phyloP scores from a whole-genome alignment of 2,329 filamentous ascomycete genomes.

The Fusarium nisikadoi region DNA sequence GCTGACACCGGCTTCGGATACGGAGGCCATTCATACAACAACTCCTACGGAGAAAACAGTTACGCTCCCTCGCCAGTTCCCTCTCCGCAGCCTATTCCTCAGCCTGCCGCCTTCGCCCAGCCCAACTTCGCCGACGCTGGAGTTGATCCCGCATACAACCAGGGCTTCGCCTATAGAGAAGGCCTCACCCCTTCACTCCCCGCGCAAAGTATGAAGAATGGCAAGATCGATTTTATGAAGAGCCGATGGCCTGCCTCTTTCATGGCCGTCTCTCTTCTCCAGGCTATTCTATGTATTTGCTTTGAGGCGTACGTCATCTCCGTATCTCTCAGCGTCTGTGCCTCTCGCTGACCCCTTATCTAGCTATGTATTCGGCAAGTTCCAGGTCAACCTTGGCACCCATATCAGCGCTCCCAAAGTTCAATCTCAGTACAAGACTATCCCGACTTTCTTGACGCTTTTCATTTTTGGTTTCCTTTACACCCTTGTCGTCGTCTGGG shows the following conservation, averaged over 20 bases:
- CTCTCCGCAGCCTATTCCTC: constrained; percentile 34
- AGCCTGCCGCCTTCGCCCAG: constrained; percentile 41
- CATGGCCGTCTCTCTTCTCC: constrained; percentile 75
- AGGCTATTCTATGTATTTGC: constrained; percentile 82
- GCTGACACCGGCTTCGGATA: constrained; percentile 53
- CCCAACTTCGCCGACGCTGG: constrained; percentile 46
- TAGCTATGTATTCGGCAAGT: constrained; percentile 90
- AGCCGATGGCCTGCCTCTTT: constrained; percentile 92
- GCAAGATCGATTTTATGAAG: constrained; percentile 76
- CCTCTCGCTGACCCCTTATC: constrained; percentile 25
- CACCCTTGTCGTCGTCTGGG: constrained; percentile 88
- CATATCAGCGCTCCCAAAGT: constrained; percentile 54
- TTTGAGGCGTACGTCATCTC: constrained; percentile 80
- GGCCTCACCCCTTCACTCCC: constrained; percentile 49
- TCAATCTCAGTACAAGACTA: constrained; percentile 72
- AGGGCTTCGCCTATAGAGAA: constrained; percentile 53
- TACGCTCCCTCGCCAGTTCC: constrained; percentile 31
- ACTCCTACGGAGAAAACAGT: constrained; percentile 46
- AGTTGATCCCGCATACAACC: constrained; percentile 47
- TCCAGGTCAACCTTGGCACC: constrained; percentile 71
- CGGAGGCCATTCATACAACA: constrained; percentile 48
- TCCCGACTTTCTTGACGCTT: constrained; percentile 93
- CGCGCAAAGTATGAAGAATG: constrained; percentile 46
- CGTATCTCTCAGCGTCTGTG: background rate
- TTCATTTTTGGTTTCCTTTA: constrained; percentile 99